Base-by-base conservation (phyloP, 2,329 filamentous ascomycete species). In the Trichoderma simmonsii region DNA sequence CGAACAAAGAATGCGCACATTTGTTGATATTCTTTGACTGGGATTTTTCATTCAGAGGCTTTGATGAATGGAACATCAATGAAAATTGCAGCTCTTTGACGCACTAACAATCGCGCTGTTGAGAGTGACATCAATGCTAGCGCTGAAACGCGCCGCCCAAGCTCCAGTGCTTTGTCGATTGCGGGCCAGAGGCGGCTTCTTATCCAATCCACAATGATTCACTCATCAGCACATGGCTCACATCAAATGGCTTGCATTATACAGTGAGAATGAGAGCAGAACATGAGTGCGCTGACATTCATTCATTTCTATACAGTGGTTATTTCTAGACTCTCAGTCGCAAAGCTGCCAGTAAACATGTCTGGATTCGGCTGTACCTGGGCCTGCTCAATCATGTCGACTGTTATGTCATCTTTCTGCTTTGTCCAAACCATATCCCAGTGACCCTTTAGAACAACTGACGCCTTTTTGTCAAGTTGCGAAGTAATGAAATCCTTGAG, bases 401-500 rank as follows among this genome's bases (percentile, higher is more conserved):
- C 51, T 14, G 74, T 73, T 4, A 80, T 66, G 0, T 75, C 75
- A 7, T 71, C 74, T 73, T 77, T 80, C 15, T 72, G 70, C 39
- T 70, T 75, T 12, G 62, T 70, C 78, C 78, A 80, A 1, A 80
- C 79, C 18, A 76, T 78, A 67, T 74, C 73, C 83, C 83, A 85
- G 56, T 75, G 75, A 0, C 84, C 84, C 67, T 79, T 79, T 57
- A 82, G 77, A 62, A 77, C 74, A 36, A 83, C 79, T 24, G 73
- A 80, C 7, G 79, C 78, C 70, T 76, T 81, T 28, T 74, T 70
- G 3, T 77, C 48, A 36, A 80, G 71, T 2, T 82, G 78, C 15
- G 84, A 78, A 3, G 82, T 74, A 3, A 79, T 78, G 26, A 51
- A 56, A 24, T 80, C 81, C 39, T 77, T 79, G n/a, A 86, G 76